Percentiles rank a stretch among this genome's conserved stretches.
Evolutionary conservation across 495 filamentous ascomycete species (phyloP).

Genomic region (Lophiostoma macrostomum): DNA sequence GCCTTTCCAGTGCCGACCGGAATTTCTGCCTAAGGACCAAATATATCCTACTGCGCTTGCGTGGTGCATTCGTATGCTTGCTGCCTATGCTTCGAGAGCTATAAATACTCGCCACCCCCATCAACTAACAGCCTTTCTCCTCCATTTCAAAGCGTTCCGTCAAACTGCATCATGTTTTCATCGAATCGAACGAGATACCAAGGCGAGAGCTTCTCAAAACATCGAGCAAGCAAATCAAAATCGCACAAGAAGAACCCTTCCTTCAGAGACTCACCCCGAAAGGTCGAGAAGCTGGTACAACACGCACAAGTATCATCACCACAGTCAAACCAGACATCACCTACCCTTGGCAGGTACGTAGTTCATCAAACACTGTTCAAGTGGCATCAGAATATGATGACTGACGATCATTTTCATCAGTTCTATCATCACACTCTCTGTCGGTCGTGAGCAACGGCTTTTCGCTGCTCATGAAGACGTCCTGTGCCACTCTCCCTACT

Average conservation of each 20-base stretch:
- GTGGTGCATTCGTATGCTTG: constrained; percentile 11
- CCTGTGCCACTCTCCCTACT: constrained; percentile 73
- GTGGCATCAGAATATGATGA: neutral
- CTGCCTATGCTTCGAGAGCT: constrained; percentile 17
- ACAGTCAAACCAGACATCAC: constrained; percentile 28
- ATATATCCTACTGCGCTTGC: constrained; percentile 11
- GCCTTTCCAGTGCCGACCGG: constrained; percentile 10
- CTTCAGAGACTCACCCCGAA: constrained; percentile 37
- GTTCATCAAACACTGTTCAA: neutral
- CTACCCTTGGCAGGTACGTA: constrained; percentile 33
- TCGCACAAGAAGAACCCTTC: constrained; percentile 41
- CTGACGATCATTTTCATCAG: constrained; percentile 48
- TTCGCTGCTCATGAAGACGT: constrained; percentile 91
- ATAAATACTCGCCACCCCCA: constrained; percentile 26
- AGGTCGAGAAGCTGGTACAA: constrained; percentile 32
- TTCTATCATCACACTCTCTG: constrained; percentile 72
- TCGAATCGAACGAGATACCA: constrained; percentile 35
- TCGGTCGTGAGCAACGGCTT: constrained; percentile 74
- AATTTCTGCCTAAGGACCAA: constrained; percentile 24
- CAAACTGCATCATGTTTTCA: constrained; percentile 38
- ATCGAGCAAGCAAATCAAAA: constrained; percentile 40
- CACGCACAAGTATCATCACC: constrained; percentile 26
- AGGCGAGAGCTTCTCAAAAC: constrained; percentile 42
- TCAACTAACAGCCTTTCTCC: neutral
- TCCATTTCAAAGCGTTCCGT: neutral